Evolutionary conservation across 352 stramenopile species (phyloP), one percentile per base, ranked within the genome.

Genomic region (Phytopythium oedochilum): DNA sequence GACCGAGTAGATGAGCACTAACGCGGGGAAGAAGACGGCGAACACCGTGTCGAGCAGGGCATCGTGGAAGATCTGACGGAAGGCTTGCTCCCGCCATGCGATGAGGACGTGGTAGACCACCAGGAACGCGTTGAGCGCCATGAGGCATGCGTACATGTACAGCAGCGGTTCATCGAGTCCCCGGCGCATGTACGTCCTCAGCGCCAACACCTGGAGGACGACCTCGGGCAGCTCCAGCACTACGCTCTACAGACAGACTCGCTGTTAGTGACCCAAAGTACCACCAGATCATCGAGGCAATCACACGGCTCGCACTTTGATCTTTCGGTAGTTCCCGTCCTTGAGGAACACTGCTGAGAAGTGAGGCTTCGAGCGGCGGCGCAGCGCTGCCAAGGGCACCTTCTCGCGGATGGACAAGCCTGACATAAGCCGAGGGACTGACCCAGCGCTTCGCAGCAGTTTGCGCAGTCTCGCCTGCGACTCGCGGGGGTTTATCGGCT

Each of bases 21-120:
- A 31, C 0, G 61, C 63, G 25, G 71, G 71, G 44, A 82, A 78
- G 11, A 66, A 66, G 5, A 78, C 58, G 14, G 63, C 66, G 51
- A 76, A 82, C 1, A 55, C 51, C 3, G 65, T 55, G 48, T 82
- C 71, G 20, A 78, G 26, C 65, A 78, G 57, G 3, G 71, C 70
- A 42, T 81, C 68, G 18, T 61, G 70, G 11, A 75, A 15, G 29
- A 75, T 69, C 34, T 78, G 59, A 26, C 67, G 51, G 11, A 76
- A 52, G 4, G 52, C 55, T 22, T 60, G 26, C 15, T 69, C 26
- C 11, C 65, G 68, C 71, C 71, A 74, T 0, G 53, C 60, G 47
- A 82, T 64, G 18, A 63, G 55, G 15, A 75, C 64, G 35, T 64
- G 50, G 23, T 73, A 77, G 35, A 68, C 75, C 17, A 60, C 68